Evolutionary conservation across 1,139 yeast genomes (phyloP), one percentile per base, ranked within the genome.

Genomic region (Wickerhamiella pararugosa): DNA sequence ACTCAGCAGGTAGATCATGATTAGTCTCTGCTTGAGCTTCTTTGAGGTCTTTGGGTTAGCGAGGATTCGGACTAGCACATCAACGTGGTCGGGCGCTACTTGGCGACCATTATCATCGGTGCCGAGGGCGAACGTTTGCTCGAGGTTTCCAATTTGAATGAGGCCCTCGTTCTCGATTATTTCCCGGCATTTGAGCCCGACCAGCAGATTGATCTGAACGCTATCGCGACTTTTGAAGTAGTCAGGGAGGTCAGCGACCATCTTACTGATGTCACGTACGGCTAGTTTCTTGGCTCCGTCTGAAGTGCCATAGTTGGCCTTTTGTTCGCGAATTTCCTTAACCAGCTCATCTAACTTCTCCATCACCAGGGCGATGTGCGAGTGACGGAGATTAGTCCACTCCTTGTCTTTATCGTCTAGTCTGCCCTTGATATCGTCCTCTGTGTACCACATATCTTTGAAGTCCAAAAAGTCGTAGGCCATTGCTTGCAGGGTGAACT

Each of bases 401-500:
- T 79, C 81, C 1, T 73, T 73, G 56, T 84, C 95, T 41, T 69
- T 62, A 49, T 81, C 94, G 40, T 71, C 63, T 40, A 78, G 66
- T 38, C 72, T 64, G 29, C 70, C 65, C 32, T 66, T 65, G 33
- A 64, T 63, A 11, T 39, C 44, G 25, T 40, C 43, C 2, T 37
- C 33, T 4, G 40, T 10, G 33, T 38, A 38, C 7, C 25, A 25
- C 32, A 35, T 35, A 28, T 32, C 65, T n/a, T 66, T 62, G 27
- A 73, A 71, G n/a, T 53, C 53, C 29, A 65, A 49, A 40, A 76
- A 60, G 59, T 90, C 98, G 65, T 79, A 78, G 10, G 90, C 81
- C 83, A 87, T 79, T 5, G 96, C 90, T 60, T 90, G 94, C 59
- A 86, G 92, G n/a, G 80, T 75, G 60, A 87, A 84, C 57, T 86